Evolutionary conservation across 192 early-diverging fungal genomes (phyloP).

Genomic region (Coemansia sp.): DNA sequence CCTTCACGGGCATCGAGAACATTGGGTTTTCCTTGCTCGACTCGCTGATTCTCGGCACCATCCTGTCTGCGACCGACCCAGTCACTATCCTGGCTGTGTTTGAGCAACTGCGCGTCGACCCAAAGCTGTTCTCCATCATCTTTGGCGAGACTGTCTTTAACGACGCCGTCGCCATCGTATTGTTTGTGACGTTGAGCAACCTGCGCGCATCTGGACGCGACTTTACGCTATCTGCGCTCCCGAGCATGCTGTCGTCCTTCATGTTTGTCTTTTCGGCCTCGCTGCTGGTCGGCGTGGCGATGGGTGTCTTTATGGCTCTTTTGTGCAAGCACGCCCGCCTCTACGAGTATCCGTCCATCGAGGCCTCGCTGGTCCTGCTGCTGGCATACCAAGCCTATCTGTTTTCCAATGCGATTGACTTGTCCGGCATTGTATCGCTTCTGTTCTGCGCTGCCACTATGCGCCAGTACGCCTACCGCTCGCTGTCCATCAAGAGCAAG

Average conservation of each 20-base stretch:
- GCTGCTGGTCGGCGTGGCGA: slow-evolving; percentile 77
- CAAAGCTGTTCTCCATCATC: slow-evolving; percentile 93
- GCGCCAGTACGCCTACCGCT: slow-evolving; percentile 94
- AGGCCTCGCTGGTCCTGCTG: slow-evolving; percentile 84
- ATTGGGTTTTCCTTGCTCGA: slow-evolving; percentile 83
- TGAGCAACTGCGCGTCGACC: slow-evolving; percentile 91
- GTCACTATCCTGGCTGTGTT: slow-evolving; percentile 97
- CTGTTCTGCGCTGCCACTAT: slow-evolving; percentile 91
- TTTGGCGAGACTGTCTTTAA: slow-evolving; percentile 97
- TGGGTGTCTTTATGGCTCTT: slow-evolving; percentile 78
- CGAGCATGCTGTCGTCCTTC: slow-evolving; percentile 71
- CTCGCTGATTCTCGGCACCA: slow-evolving; percentile 92
- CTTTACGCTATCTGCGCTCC: slow-evolving; percentile 65
- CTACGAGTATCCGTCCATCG: slow-evolving; percentile 81
- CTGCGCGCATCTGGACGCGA: slow-evolving; percentile 68
- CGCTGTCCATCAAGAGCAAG: slow-evolving; percentile 78
- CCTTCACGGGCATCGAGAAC: slow-evolving; percentile 69
- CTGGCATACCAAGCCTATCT: slow-evolving; percentile 94
- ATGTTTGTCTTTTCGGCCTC: slow-evolving; percentile 84
- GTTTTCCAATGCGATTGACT: slow-evolving; percentile 82
- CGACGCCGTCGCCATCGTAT: slow-evolving; percentile 97
- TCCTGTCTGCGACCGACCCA: slow-evolving; percentile 96
- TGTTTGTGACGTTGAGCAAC: slow-evolving; percentile 82
- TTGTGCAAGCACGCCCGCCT: slow-evolving; percentile 89
- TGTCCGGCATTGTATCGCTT: slow-evolving; percentile 94